Percentiles rank a stretch among this genome's conserved stretches.
Conservation (phyloP, 1,284 basidiomycete species). For the Tetrapyrgos nigripes region DNA sequence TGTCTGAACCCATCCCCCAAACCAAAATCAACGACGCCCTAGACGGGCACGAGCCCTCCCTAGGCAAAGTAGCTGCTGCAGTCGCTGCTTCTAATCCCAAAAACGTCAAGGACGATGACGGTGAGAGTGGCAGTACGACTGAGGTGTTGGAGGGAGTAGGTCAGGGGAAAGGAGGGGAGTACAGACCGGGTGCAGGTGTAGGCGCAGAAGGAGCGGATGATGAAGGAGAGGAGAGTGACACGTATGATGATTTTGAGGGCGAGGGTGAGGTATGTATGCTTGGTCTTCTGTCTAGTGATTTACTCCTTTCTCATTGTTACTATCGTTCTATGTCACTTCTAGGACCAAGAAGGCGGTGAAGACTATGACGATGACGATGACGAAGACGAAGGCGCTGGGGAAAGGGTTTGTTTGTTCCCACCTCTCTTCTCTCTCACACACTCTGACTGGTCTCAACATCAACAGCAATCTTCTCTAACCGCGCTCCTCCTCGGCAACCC, state of each 20-base stretch:
- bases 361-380: slow-evolving; percentile 13
- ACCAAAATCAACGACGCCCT: too few relatives aligned
- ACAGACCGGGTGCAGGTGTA: too few relatives aligned
- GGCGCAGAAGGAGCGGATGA: slow-evolving; percentile 7
- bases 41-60: too few relatives aligned
- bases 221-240: slow-evolving; percentile 18
- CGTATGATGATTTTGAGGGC: slow-evolving; percentile 16
- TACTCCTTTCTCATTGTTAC: background rate
- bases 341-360: slow-evolving; percentile 2
- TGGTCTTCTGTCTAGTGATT: background rate
- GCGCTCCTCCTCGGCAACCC: slow-evolving; percentile 14
- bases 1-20: too few relatives aligned
- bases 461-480: slow-evolving; percentile 11
- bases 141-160: background rate
- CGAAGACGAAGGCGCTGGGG: background rate
- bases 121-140: background rate
- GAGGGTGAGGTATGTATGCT: slow-evolving; percentile 14
- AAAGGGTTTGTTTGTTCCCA: background rate
- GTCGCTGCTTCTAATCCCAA: too few relatives aligned
- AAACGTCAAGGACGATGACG: too few relatives aligned
- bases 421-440: background rate
- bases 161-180: too few relatives aligned
- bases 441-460: background rate
- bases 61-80: too few relatives aligned
- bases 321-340: background rate